phyloP scores from a whole-genome alignment of 1,139 yeast species.

The Insectozyma bohioensis region DNA sequence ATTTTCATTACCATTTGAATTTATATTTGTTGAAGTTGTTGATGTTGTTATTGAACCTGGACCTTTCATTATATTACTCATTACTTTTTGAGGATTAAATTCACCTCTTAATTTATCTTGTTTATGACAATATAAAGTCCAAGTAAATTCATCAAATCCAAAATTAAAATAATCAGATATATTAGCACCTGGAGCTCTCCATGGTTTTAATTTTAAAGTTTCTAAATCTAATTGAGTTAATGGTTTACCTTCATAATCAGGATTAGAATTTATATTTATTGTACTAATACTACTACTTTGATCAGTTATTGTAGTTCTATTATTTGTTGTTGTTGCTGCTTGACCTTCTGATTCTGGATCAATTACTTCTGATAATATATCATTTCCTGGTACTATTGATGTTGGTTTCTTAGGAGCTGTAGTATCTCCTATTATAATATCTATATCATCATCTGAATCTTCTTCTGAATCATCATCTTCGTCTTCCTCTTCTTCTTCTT shows the following conservation, averaged over 20 bases:
- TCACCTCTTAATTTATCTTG: conserved; percentile 82
- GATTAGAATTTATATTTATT: conserved; percentile 79
- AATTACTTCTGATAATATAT: conserved; percentile 20
- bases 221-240: conserved; percentile 82
- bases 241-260: conserved; percentile 79
- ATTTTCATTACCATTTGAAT: background rate
- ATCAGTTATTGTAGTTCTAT: conserved; percentile 30
- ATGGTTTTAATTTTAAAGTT: conserved; percentile 87
- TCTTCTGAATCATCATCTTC: conserved; percentile 38
- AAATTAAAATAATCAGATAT: conserved; percentile 91
- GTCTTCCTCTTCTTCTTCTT: conserved; percentile 33
- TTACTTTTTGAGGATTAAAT: conserved; percentile 61
- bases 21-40: background rate
- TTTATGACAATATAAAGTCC: conserved; percentile 90
- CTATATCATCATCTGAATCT: conserved; percentile 48
- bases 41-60: conserved; percentile 14
- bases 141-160: conserved; percentile 94
- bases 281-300: conserved; percentile 40
- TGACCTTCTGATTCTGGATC: conserved; percentile 48
- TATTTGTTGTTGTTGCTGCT: conserved; percentile 7
- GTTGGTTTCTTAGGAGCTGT: conserved; percentile 24
- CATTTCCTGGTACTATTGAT: conserved; percentile 22
- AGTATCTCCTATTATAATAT: conserved; percentile 31
- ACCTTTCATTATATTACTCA: conserved; percentile 43
- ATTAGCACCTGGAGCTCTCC: conserved; percentile 98